Conservation (phyloP, 306 rosid genomes). For the Boehmeria nivea region DNA sequence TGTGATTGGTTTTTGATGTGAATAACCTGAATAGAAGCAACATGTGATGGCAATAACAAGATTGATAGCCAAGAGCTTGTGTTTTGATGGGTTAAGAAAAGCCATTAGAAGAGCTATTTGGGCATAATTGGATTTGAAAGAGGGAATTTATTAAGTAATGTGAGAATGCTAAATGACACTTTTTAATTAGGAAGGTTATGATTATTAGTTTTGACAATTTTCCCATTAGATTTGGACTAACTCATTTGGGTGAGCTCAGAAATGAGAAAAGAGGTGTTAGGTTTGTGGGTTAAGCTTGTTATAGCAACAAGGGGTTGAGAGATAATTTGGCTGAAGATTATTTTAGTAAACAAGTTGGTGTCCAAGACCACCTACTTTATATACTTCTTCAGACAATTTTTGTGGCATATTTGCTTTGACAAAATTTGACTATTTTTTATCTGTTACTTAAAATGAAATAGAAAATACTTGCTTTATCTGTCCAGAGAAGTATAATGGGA, state of each 20-base stretch:
- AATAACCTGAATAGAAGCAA: slow-evolving; percentile 39
- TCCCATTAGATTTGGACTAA: slow-evolving; percentile 24
- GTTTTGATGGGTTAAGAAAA: slow-evolving; percentile 7
- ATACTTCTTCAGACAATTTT: slow-evolving; percentile 12
- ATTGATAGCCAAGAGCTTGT: slow-evolving; percentile 15
- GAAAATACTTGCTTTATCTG: neutral
- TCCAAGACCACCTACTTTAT: slow-evolving; percentile 35
- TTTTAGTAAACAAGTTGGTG: slow-evolving; percentile 20
- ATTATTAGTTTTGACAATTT: slow-evolving; percentile 8
- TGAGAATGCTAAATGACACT: neutral
- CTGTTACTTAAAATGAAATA: neutral
- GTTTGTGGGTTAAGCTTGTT: slow-evolving; percentile 19
- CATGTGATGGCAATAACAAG: slow-evolving; percentile 17
- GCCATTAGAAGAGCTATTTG: slow-evolving; percentile 30
- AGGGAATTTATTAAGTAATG: slow-evolving; percentile 16
- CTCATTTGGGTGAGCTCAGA: slow-evolving; percentile 23
- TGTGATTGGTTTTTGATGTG: no score
- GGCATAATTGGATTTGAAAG: slow-evolving; percentile 2
- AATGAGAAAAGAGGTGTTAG: slow-evolving; percentile 26
- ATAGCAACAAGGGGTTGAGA: no score
- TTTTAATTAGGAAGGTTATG: slow-evolving; percentile 1
- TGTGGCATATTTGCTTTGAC: neutral
- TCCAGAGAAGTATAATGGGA: neutral
- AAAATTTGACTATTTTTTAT: neutral
- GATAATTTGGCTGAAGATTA: no score